Evolutionary conservation across 352 stramenopile species (phyloP).

Genomic region (Phytophthora europaea): DNA sequence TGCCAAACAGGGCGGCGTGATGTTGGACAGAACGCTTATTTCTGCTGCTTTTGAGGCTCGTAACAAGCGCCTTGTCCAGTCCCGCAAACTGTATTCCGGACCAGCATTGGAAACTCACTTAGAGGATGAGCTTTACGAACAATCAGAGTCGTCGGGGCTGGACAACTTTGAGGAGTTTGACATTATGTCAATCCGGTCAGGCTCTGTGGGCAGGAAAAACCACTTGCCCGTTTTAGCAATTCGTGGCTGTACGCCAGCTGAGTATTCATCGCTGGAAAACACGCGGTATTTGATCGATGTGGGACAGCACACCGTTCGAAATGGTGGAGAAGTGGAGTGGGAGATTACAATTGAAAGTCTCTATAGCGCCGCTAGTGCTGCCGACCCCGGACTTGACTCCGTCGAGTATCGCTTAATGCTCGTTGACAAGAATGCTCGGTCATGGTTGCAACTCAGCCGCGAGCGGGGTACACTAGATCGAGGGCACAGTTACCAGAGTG

Average conservation of each 20-base stretch:
- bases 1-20: conserved; percentile 44
- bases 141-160: conserved; percentile 55
- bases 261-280: conserved; percentile 85
- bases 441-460: conserved; percentile 85
- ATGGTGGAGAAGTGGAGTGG: conserved; percentile 90
- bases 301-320: conserved; percentile 88
- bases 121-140: conserved; percentile 48
- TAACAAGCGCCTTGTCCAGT: conserved; percentile 63
- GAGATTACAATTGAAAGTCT: conserved; percentile 89
- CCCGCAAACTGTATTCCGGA: conserved; percentile 50
- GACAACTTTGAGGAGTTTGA: conserved; percentile 87
- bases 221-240: conserved; percentile 72
- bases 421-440: conserved; percentile 76
- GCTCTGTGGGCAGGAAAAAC: conserved; percentile 45
- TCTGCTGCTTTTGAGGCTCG: conserved; percentile 71
- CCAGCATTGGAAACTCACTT: conserved; percentile 52
- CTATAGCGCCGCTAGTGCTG: conserved; percentile 49
- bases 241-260: conserved; percentile 83
- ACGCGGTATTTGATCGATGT: conserved; percentile 90
- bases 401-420: conserved; percentile 85
- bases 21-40: conserved; percentile 56
- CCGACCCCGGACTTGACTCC: conserved; percentile 53
- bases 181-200: conserved; percentile 70
- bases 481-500: conserved; percentile 81
- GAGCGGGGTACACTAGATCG: conserved; percentile 83